Percentiles rank a stretch among this genome's conserved stretches.
These are phyloP conservation scores for Aspergillus tanneri DNA, from an alignment of 2,329 filamentous ascomycete species.

Conservation along the genomic window DNA sequence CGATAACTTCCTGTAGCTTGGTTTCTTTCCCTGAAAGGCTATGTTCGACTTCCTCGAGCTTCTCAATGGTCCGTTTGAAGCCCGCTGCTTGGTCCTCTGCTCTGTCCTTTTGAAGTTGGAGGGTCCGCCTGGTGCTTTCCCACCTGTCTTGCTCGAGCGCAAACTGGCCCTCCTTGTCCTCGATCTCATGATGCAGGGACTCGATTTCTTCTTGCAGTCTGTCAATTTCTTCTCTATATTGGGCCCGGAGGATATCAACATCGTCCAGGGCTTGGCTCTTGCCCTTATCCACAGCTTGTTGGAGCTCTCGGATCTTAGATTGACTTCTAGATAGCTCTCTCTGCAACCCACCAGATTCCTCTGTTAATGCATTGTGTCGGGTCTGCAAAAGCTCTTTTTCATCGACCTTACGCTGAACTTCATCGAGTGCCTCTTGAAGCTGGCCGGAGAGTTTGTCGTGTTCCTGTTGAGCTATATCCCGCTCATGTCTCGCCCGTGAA, in stretches of 20 bases:
- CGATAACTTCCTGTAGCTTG: constrained; percentile 65
- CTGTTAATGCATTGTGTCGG: constrained; percentile 65
- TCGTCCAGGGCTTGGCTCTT: constrained; percentile 59
- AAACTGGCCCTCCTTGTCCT: constrained; percentile 68
- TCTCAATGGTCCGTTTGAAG: constrained; percentile 69
- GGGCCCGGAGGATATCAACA: constrained; percentile 58
- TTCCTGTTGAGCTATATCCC: constrained; percentile 47
- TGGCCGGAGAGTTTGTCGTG: constrained; percentile 44
- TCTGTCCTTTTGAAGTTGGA: constrained; percentile 65
- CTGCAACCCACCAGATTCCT: constrained; percentile 66
- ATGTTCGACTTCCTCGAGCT: constrained; percentile 66
- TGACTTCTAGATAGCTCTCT: constrained; percentile 57
- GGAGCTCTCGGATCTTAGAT: constrained; percentile 47
- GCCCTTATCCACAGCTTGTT: constrained; percentile 53
- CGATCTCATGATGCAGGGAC: constrained; percentile 62
- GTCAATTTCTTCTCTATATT: constrained; percentile 57
- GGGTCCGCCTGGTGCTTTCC: constrained; percentile 64
- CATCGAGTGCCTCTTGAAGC: constrained; percentile 58
- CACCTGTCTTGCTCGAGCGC: constrained; percentile 71
- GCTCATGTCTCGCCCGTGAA: constrained; percentile 44
- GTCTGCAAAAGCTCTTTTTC: constrained; percentile 70
- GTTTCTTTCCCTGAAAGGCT: constrained; percentile 66
- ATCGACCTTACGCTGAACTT: constrained; percentile 57
- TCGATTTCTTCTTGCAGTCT: constrained; percentile 58
- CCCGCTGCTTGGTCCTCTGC: constrained; percentile 67